These are phyloP conservation scores for Hypericum androsaemum DNA, from an alignment of 345 rosid species.

Conservation along the genomic window DNA sequence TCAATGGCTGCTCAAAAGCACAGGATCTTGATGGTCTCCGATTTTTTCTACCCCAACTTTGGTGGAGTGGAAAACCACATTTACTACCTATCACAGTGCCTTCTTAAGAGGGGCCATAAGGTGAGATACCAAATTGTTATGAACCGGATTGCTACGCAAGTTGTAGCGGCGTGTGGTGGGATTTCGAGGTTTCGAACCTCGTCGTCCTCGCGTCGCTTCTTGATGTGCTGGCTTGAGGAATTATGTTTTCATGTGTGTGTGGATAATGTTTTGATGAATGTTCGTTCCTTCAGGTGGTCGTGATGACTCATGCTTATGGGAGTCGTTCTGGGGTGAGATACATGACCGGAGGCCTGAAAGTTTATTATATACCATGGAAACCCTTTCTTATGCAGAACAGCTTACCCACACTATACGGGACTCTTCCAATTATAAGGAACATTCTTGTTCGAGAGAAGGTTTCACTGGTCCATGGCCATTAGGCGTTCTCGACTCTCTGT, in stretches of 20 bases:
- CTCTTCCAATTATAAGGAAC: conserved; percentile 69
- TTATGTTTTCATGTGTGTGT: too few relatives aligned
- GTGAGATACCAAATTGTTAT: conserved; percentile 36
- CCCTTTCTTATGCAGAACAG: conserved; percentile 81
- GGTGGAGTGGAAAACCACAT: conserved; percentile 96
- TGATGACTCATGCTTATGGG: conserved; percentile 92
- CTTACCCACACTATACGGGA: conserved; percentile 71
- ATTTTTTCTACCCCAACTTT: conserved; percentile 93
- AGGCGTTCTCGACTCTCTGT: conserved; percentile 95
- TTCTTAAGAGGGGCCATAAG: conserved; percentile 90
- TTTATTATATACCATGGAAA: conserved; percentile 81
- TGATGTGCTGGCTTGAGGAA: too few relatives aligned
- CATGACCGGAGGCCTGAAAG: conserved; percentile 88
- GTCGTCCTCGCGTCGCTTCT: too few relatives aligned
- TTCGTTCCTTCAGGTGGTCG: conserved; percentile 58
- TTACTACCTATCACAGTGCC: conserved; percentile 84
- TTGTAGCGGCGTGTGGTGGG: neutral
- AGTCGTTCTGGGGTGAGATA: conserved; percentile 78
- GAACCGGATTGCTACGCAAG: neutral
- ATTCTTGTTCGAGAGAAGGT: conserved; percentile 73
- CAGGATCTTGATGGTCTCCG: conserved; percentile 82
- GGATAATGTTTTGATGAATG: neutral
- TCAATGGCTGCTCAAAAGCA: conserved; percentile 50
- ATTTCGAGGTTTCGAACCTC: too few relatives aligned
- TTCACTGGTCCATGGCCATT: conserved; percentile 86